Percentiles rank a stretch among this genome's conserved stretches.
Evolutionary conservation across 2,329 filamentous ascomycete species (phyloP).

Genomic region (Ceratocystis diversiconidia): DNA sequence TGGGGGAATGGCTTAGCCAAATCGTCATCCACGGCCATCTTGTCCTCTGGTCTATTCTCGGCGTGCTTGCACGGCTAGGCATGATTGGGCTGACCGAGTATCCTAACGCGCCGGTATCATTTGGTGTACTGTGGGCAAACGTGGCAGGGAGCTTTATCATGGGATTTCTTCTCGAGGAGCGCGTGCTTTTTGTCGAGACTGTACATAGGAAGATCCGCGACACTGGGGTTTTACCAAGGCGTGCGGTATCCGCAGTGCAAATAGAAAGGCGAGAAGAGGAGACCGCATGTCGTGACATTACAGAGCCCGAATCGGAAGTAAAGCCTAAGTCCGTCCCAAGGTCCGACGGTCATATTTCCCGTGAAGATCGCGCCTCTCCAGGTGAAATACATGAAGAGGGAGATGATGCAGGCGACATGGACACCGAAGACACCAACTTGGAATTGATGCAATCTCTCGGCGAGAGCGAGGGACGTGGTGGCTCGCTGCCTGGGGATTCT

Average conservation of each 20-base stretch:
- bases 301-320: not conserved
- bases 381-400: not conserved
- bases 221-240: not conserved
- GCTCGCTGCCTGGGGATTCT: not conserved
- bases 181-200: constrained; percentile 48
- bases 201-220: constrained; percentile 1
- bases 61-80: constrained; percentile 70
- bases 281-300: not conserved
- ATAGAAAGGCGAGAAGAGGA: not conserved
- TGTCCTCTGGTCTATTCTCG: constrained; percentile 70
- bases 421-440: not conserved
- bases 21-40: constrained; percentile 68
- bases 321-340: not conserved
- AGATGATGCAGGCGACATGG: not conserved
- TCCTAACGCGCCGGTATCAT: constrained; percentile 58
- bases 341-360: not conserved
- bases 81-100: constrained; percentile 68
- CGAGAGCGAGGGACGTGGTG: constrained; percentile 12
- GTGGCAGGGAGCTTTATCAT: constrained; percentile 67
- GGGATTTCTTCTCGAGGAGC: constrained; percentile 73
- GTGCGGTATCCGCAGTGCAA: not conserved
- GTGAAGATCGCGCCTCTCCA: not conserved
- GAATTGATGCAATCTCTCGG: constrained; percentile 8
- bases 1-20: constrained; percentile 23
- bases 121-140: constrained; percentile 75